phyloP scores from a whole-genome alignment of 805 yeast species.

The Candida gorgasii region DNA sequence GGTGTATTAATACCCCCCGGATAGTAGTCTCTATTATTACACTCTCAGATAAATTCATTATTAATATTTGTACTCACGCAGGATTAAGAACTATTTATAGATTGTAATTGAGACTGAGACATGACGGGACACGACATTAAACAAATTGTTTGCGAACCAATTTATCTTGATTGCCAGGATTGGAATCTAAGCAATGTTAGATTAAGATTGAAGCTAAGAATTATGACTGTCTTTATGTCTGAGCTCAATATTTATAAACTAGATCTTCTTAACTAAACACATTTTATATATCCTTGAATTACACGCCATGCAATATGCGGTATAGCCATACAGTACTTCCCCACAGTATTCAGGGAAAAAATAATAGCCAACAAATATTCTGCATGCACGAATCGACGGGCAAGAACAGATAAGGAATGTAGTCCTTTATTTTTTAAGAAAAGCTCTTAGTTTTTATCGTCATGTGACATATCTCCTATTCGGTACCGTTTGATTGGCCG shows the following conservation, averaged over 20 bases:
- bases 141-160: not conserved
- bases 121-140: not conserved
- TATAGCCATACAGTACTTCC: not conserved
- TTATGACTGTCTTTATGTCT: not conserved
- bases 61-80: not conserved
- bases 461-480: constrained; percentile 5
- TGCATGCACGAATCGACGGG: constrained; percentile 1
- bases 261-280: not conserved
- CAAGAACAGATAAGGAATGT: not conserved
- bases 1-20: constrained; percentile 2
- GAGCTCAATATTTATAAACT: not conserved
- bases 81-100: not conserved
- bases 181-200: not conserved
- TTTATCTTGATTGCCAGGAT: not conserved
- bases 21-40: constrained; percentile 1
- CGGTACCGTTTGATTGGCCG: constrained; percentile 2
- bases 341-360: not conserved
- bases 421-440: not conserved
- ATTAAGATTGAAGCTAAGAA: not conserved
- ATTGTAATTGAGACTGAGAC: not conserved
- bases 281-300: not conserved
- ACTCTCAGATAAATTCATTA: constrained; percentile 1
- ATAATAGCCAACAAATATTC: not conserved
- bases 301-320: not conserved
- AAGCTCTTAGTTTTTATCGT: not conserved